These are phyloP conservation scores for Magnusiomyces tetraspermus DNA, from an alignment of 1,139 yeast genomes.

Conservation along the genomic window DNA sequence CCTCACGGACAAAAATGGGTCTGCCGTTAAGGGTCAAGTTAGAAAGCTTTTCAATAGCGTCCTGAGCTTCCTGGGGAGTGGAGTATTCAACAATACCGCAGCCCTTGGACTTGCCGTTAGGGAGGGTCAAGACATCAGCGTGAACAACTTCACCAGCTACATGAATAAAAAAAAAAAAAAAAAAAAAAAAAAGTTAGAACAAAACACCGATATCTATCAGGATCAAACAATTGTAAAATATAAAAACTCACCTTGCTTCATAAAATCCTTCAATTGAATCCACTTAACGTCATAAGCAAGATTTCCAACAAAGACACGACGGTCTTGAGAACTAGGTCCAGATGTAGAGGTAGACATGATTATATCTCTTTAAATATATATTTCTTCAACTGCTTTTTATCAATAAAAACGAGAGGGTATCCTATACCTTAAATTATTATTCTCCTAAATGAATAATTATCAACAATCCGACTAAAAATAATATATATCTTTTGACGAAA, in stretches of 20 bases:
- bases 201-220: not conserved
- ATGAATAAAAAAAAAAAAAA: too few relatives aligned
- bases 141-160: conserved; percentile 62
- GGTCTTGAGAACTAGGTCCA: conserved; percentile 24
- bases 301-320: conserved; percentile 47
- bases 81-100: conserved; percentile 72
- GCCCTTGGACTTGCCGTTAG: conserved; percentile 78
- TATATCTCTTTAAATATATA: too few relatives aligned
- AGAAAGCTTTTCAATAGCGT: conserved; percentile 65
- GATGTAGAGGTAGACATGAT: not conserved
- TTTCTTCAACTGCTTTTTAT: too few relatives aligned
- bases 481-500: too few relatives aligned
- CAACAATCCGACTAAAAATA: too few relatives aligned
- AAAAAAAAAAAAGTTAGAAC: too few relatives aligned
- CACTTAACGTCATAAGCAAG: conserved; percentile 51
- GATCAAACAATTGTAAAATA: not conserved
- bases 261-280: conserved; percentile 54
- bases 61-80: conserved; percentile 54
- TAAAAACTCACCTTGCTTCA: conserved; percentile 38
- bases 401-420: too few relatives aligned
- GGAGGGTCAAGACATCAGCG: conserved; percentile 78
- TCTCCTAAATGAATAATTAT: too few relatives aligned
- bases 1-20: conserved; percentile 76
- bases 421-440: too few relatives aligned
- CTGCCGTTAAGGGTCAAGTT: conserved; percentile 65